phyloP scores from a whole-genome alignment of 1,139 yeast species.

The Magnusiomyces ingens region DNA sequence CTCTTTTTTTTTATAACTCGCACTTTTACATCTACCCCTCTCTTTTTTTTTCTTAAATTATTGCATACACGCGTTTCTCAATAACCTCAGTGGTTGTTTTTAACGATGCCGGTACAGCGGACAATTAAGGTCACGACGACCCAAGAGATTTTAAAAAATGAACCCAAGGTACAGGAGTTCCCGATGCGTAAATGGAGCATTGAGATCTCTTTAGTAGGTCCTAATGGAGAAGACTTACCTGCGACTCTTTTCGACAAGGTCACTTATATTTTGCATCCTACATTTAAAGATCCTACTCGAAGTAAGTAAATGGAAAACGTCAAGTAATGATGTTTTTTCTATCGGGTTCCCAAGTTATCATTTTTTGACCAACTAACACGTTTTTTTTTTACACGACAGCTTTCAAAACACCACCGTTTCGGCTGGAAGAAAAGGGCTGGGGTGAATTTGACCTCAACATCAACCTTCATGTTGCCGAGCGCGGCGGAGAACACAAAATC shows the following conservation, averaged over 20 bases:
- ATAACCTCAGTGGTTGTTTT: too few relatives aligned
- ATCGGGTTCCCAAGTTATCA: too few relatives aligned
- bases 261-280: slow-evolving; percentile 89
- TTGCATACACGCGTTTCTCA: too few relatives aligned
- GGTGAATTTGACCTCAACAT: slow-evolving; percentile 93
- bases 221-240: slow-evolving; percentile 74
- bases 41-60: not conserved
- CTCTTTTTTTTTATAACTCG: not conserved
- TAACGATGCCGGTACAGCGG: slow-evolving; percentile 52
- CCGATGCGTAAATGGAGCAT: slow-evolving; percentile 97
- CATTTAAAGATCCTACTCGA: slow-evolving; percentile 84
- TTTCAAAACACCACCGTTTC: slow-evolving; percentile 80
- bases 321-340: not conserved
- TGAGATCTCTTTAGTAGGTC: slow-evolving; percentile 66
- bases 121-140: slow-evolving; percentile 83
- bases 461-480: slow-evolving; percentile 69
- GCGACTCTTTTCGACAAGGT: slow-evolving; percentile 89
- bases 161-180: slow-evolving; percentile 79
- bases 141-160: slow-evolving; percentile 76
- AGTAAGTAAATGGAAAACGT: slow-evolving; percentile 17
- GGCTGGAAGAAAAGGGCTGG: slow-evolving; percentile 94
- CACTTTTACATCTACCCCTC: not conserved
- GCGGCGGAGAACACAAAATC: slow-evolving; percentile 79
- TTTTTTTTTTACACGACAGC: slow-evolving; percentile 26
- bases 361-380: not conserved